Evolutionary conservation across 2,329 filamentous ascomycete species (phyloP).

Genomic region (Talaromyces pinophilus): DNA sequence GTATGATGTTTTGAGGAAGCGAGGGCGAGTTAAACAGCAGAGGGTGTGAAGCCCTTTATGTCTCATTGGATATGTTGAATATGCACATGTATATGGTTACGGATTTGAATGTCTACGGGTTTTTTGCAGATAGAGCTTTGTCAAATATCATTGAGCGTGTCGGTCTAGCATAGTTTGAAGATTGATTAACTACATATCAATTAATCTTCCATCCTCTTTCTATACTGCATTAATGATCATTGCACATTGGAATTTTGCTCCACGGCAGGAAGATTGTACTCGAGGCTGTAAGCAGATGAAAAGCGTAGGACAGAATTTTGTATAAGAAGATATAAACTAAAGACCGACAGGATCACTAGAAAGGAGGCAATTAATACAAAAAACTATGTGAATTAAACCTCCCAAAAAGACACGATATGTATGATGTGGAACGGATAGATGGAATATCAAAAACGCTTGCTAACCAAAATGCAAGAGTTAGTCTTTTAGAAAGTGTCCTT

Average conservation of each 20-base stretch:
- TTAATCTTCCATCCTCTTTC: not conserved
- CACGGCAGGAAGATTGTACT: too few relatives aligned
- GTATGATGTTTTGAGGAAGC: conserved; percentile 68
- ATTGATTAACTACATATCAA: not conserved
- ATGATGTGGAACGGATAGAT: not conserved
- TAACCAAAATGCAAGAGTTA: conserved; percentile 17
- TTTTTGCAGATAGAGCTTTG: not conserved
- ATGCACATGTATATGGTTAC: not conserved
- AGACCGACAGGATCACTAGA: not conserved
- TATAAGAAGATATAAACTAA: conserved; percentile 2
- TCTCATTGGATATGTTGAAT: not conserved
- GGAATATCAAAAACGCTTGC: conserved; percentile 16
- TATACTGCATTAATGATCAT: not conserved
- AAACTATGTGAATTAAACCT: not conserved
- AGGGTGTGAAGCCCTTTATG: not conserved
- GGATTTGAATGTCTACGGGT: not conserved
- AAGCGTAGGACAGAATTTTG: not conserved
- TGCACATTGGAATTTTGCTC: not conserved
- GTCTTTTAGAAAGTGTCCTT: not conserved
- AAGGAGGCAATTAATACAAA: conserved; percentile 1
- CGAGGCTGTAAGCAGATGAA: not conserved
- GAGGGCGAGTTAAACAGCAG: conserved; percentile 65
- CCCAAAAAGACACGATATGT: not conserved
- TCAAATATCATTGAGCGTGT: not conserved
- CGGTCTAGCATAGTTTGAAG: not conserved